Evolutionary conservation across 2,329 filamentous ascomycete genomes (phyloP).

Genomic region (Trichoderma endophyticum): DNA sequence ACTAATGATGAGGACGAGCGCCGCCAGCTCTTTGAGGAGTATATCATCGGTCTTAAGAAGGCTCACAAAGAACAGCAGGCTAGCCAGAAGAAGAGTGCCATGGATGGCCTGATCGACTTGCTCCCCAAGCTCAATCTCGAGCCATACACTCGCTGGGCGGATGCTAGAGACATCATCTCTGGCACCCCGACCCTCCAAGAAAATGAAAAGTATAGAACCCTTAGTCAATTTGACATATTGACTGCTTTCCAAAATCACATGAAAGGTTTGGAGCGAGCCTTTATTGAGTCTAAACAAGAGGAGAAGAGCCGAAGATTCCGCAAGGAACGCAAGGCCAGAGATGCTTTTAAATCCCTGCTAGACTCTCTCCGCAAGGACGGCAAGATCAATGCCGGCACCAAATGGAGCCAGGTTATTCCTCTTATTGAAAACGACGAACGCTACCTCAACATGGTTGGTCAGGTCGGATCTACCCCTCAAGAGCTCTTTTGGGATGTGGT

Average conservation of each 20-base stretch:
- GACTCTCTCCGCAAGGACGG: constrained; percentile 69
- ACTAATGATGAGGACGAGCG: constrained; percentile 85
- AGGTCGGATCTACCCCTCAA: constrained; percentile 78
- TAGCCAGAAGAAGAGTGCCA: constrained; percentile 69
- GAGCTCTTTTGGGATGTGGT: constrained; percentile 96
- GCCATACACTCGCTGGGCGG: constrained; percentile 91
- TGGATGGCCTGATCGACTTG: constrained; percentile 77
- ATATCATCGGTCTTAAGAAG: constrained; percentile 80
- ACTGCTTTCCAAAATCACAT: constrained; percentile 94
- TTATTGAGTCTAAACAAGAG: constrained; percentile 87
- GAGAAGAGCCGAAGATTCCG: constrained; percentile 79
- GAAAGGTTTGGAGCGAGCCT: constrained; percentile 82
- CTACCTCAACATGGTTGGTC: constrained; percentile 79
- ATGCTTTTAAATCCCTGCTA: constrained; percentile 73
- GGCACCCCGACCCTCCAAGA: constrained; percentile 72
- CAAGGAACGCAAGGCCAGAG: constrained; percentile 80
- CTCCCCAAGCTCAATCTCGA: constrained; percentile 79
- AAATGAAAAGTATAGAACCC: constrained; percentile 79
- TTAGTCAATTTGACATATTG: constrained; percentile 87
- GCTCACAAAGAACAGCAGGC: constrained; percentile 73
- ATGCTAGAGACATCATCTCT: constrained; percentile 80
- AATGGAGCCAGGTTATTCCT: constrained; percentile 80
- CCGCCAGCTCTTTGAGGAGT: constrained; percentile 88
- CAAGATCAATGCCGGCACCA: constrained; percentile 83
- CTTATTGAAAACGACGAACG: constrained; percentile 76